A percentile compares a stretch with the other conserved stretches of the same genome.
Evolutionary conservation across 345 rosid species (phyloP).

Genomic region (Pistacia vera): DNA sequence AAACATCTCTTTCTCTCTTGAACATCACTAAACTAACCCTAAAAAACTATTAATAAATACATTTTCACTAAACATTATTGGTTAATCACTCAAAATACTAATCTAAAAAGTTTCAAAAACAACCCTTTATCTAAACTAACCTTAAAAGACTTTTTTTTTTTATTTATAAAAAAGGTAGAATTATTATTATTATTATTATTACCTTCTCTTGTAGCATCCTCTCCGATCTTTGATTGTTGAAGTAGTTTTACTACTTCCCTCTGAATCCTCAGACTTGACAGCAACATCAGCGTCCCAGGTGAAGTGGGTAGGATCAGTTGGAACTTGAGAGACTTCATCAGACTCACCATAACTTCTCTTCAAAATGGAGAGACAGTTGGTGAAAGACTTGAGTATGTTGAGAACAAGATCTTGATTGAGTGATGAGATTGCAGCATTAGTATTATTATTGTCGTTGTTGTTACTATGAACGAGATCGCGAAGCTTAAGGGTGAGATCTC

Average conservation of each 20-base stretch:
- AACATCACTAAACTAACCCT: no score
- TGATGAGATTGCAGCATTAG: no score
- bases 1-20: no score
- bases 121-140: no score
- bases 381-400: slow-evolving; percentile 33
- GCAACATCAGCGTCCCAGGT: slow-evolving; percentile 11
- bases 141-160: no score
- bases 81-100: no score
- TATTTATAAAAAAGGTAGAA: no score
- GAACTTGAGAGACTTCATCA: slow-evolving; percentile 25
- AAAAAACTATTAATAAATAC: no score
- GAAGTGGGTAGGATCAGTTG: background rate
- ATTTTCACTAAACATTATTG: no score
- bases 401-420: slow-evolving; percentile 29
- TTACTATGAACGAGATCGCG: background rate
- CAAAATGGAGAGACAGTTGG: slow-evolving; percentile 31
- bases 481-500: slow-evolving; percentile 28
- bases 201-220: slow-evolving; percentile 66
- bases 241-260: slow-evolving; percentile 29
- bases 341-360: background rate
- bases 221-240: slow-evolving; percentile 32
- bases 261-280: slow-evolving; percentile 42
- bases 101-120: no score
- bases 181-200: no score
- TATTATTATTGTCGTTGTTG: background rate